These are phyloP conservation scores for Globisporangium spiculum DNA, from an alignment of 352 stramenopile species.

Conservation along the genomic window DNA sequence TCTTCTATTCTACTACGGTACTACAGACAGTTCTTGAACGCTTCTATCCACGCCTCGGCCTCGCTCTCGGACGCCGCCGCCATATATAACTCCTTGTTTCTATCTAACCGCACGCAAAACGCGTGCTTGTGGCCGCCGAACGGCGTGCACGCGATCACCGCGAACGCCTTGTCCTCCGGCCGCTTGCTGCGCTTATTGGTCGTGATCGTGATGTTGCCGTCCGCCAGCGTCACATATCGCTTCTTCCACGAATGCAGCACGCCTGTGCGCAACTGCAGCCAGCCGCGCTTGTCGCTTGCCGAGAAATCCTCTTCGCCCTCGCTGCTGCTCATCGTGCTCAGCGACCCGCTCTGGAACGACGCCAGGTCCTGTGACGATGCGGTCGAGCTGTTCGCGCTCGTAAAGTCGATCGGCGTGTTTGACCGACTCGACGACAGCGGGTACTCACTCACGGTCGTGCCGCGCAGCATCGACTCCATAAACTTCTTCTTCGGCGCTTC, in stretches of 20 bases:
- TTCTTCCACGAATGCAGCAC: constrained; percentile 50
- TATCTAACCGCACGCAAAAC: constrained; percentile 47
- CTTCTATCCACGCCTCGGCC: constrained; percentile 47
- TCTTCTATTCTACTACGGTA: background rate
- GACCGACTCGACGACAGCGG: constrained; percentile 8
- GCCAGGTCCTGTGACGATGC: constrained; percentile 9
- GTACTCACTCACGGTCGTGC: constrained; percentile 45
- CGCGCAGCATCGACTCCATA: constrained; percentile 26
- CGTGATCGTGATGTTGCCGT: constrained; percentile 46
- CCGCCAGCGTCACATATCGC: constrained; percentile 42
- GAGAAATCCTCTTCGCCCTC: constrained; percentile 29
- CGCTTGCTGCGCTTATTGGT: constrained; percentile 27
- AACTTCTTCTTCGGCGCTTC: constrained; percentile 36
- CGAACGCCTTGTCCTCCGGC: constrained; percentile 37
- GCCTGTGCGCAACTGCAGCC: constrained; percentile 38
- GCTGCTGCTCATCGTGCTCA: constrained; percentile 50
- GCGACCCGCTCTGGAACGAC: constrained; percentile 25
- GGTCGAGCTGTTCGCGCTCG: constrained; percentile 19
- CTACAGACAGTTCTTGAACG: constrained; percentile 38
- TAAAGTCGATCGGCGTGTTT: constrained; percentile 4
- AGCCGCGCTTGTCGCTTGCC: constrained; percentile 38
- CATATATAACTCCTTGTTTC: constrained; percentile 56
- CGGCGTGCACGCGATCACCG: constrained; percentile 42
- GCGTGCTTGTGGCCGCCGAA: constrained; percentile 42
- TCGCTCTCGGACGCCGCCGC: constrained; percentile 42